A percentile compares a stretch with the other conserved stretches of the same genome.
Evolutionary conservation across 805 yeast species (phyloP).

Genomic region (Zygosaccharomyces bisporus): DNA sequence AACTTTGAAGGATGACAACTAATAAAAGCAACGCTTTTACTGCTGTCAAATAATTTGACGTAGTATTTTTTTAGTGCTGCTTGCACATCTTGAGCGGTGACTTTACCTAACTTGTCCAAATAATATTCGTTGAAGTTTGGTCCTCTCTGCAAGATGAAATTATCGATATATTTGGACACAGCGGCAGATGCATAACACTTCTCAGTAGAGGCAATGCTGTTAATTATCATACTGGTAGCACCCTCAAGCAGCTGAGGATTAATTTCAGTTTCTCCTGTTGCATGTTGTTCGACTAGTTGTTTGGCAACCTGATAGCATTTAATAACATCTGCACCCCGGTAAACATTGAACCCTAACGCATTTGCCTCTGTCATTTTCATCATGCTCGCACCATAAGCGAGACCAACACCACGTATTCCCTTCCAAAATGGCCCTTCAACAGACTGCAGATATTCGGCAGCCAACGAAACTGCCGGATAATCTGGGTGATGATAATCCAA

Average conservation of each 20-base stretch:
- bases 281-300: conserved; percentile 57
- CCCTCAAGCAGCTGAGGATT: conserved; percentile 63
- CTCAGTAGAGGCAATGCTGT: conserved; percentile 63
- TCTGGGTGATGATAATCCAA: conserved; percentile 50
- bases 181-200: conserved; percentile 67
- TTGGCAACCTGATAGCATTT: conserved; percentile 60
- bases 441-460: conserved; percentile 71
- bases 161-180: conserved; percentile 58
- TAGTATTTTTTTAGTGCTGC: conserved; percentile 53
- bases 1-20: conserved; percentile 69
- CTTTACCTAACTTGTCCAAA: conserved; percentile 48
- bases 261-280: conserved; percentile 49
- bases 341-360: conserved; percentile 59
- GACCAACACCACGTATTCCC: conserved; percentile 90
- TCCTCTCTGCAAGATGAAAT: conserved; percentile 65
- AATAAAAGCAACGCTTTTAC: conserved; percentile 56
- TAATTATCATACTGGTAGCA: conserved; percentile 72
- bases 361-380: conserved; percentile 61
- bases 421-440: conserved; percentile 98
- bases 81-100: conserved; percentile 43
- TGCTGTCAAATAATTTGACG: conserved; percentile 57
- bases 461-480: conserved; percentile 63
- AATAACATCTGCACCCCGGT: conserved; percentile 79
- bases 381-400: conserved; percentile 83
- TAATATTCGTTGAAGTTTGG: conserved; percentile 54